Conservation (phyloP, 2,329 filamentous ascomycete genomes). For the Fusarium piperis region DNA sequence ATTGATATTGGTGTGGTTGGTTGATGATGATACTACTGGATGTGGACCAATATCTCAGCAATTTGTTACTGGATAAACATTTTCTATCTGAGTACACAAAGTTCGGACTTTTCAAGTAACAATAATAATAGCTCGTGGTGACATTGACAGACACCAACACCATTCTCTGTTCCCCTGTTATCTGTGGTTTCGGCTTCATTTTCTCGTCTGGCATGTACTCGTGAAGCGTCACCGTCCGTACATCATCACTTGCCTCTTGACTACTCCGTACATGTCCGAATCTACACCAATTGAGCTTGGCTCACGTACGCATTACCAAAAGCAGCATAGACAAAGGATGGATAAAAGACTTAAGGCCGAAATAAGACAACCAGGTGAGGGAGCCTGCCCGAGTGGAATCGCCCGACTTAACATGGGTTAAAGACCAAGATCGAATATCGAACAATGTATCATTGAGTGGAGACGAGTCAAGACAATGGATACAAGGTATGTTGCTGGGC, state of each 20-base stretch:
- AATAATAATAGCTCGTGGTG: too few relatives aligned
- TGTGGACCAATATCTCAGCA: too few relatives aligned
- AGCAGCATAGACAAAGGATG: not conserved
- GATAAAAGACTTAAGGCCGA: not conserved
- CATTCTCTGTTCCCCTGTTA: too few relatives aligned
- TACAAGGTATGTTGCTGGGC: not conserved
- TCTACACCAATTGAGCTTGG: not conserved
- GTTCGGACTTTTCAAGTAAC: too few relatives aligned
- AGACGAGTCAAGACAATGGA: not conserved
- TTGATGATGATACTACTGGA: not conserved
- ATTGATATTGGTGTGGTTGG: not conserved
- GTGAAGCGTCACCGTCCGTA: not conserved
- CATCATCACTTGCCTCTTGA: not conserved
- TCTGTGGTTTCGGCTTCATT: not conserved
- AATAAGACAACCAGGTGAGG: not conserved
- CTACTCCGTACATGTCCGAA: not conserved
- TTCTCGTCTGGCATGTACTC: not conserved
- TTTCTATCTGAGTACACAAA: too few relatives aligned
- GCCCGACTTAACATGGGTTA: not conserved
- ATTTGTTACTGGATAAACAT: too few relatives aligned
- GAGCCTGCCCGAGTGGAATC: not conserved
- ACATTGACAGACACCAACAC: too few relatives aligned
- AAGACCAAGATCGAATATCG: not conserved
- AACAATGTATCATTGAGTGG: not conserved
- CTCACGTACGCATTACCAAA: not conserved